Evolutionary conservation across 148 eudicot species (phyloP).

Genomic region (Limonium bicolor): DNA sequence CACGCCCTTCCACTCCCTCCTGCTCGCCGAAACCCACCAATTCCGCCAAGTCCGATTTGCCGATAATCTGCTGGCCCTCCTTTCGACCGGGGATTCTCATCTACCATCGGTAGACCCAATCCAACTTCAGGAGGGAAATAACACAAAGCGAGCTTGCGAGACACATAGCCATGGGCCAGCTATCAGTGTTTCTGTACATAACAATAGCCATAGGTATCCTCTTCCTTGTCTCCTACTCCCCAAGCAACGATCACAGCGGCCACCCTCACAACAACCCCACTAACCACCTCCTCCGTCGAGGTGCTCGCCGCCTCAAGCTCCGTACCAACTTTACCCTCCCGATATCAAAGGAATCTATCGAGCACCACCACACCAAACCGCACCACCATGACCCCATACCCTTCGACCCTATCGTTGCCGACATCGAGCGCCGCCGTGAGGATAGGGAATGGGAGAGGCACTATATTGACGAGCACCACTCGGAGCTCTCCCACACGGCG

Average conservation of each 20-base stretch:
- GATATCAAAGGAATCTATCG: constrained; percentile 2
- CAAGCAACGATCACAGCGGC: constrained; percentile 8
- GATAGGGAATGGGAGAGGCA: constrained; percentile 49
- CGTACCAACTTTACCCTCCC: constrained; percentile 42
- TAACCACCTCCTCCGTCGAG: constrained; percentile 12
- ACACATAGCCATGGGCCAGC: constrained; percentile 44
- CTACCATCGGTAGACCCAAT: too few relatives aligned
- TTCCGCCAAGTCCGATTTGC: too few relatives aligned
- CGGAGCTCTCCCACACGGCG: constrained; percentile 8
- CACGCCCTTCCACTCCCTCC: too few relatives aligned
- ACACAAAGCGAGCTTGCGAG: too few relatives aligned
- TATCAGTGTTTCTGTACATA: constrained; percentile 50
- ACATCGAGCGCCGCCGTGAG: constrained; percentile 49
- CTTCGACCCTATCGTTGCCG: constrained; percentile 82
- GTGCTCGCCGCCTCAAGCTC: constrained; percentile 60
- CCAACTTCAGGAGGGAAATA: too few relatives aligned
- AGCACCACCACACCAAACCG: neutral
- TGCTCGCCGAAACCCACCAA: too few relatives aligned
- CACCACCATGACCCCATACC: constrained; percentile 39
- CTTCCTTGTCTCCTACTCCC: constrained; percentile 47
- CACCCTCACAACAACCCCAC: constrained; percentile 11
- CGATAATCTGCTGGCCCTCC: too few relatives aligned
- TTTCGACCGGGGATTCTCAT: too few relatives aligned
- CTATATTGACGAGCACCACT: constrained; percentile 29
- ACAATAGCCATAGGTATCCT: constrained; percentile 41